Conservation (phyloP, 176 grass and related monocot species). For the Triticum turgidum region DNA sequence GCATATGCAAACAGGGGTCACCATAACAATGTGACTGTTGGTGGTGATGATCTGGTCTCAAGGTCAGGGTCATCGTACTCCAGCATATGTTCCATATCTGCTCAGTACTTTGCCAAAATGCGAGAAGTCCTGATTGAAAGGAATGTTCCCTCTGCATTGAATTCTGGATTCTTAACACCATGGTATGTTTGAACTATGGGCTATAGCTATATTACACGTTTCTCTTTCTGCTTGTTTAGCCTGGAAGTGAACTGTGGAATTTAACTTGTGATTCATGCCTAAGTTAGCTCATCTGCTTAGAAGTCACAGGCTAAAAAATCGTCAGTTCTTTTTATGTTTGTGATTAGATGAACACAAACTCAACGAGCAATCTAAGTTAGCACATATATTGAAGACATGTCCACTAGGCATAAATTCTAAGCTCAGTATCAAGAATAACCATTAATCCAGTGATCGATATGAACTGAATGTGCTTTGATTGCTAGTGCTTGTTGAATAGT, state of each 20-base stretch:
- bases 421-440: neutral
- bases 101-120: constrained; percentile 87
- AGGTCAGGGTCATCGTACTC: constrained; percentile 76
- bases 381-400: neutral
- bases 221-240: constrained; percentile 22
- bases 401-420: neutral
- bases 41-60: constrained; percentile 59
- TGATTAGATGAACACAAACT: neutral
- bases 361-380: neutral
- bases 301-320: neutral
- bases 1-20: constrained; percentile 59
- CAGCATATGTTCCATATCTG: constrained; percentile 85
- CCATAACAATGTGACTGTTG: constrained; percentile 49
- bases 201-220: neutral
- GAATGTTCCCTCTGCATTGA: constrained; percentile 85
- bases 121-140: constrained; percentile 89
- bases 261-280: neutral
- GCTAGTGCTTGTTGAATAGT: neutral
- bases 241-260: constrained; percentile 10
- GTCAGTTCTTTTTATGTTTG: neutral
- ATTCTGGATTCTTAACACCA: constrained; percentile 90
- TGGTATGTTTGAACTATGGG: constrained; percentile 52
- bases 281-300: neutral
- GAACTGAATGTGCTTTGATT: neutral
- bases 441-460: neutral